A percentile compares a stretch with the other conserved stretches of the same genome.
Evolutionary conservation across 371 early-diverging fungal species (phyloP).

Genomic region (Phascolomyces articulosus): DNA sequence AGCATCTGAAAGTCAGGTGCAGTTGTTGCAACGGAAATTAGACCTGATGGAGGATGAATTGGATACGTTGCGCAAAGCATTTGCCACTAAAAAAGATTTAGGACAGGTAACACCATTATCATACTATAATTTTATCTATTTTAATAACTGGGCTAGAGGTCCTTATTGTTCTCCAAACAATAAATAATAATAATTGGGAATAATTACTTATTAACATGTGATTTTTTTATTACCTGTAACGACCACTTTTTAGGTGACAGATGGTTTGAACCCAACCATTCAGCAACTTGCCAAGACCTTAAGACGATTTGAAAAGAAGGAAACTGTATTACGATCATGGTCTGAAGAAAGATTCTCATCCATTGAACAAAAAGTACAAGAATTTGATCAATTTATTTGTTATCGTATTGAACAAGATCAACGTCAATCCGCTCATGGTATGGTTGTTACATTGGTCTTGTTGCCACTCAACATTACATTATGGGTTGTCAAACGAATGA

Average conservation of each 20-base stretch:
- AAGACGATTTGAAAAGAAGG: slow-evolving; percentile 64
- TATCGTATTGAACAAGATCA: slow-evolving; percentile 61
- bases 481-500: slow-evolving; percentile 40
- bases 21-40: slow-evolving; percentile 42
- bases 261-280: slow-evolving; percentile 39
- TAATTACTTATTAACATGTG: slow-evolving; percentile 11
- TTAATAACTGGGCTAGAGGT: no score
- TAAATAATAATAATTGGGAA: no score
- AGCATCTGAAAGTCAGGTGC: slow-evolving; percentile 52
- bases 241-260: slow-evolving; percentile 26
- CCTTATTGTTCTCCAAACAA: background rate
- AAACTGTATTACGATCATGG: slow-evolving; percentile 53
- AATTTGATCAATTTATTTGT: slow-evolving; percentile 59
- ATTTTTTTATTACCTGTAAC: background rate
- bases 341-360: slow-evolving; percentile 58
- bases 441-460: slow-evolving; percentile 35
- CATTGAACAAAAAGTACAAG: slow-evolving; percentile 59
- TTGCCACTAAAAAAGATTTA: slow-evolving; percentile 69
- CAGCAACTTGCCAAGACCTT: slow-evolving; percentile 59
- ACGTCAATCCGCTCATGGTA: slow-evolving; percentile 27
- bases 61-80: slow-evolving; percentile 54
- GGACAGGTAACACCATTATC: slow-evolving; percentile 38
- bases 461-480: slow-evolving; percentile 47
- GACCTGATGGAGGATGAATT: slow-evolving; percentile 62
- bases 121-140: background rate